A percentile compares a stretch with the other conserved stretches of the same genome.
Conservation (phyloP, 75 land plant genomes). For the Gnetum montanum region DNA sequence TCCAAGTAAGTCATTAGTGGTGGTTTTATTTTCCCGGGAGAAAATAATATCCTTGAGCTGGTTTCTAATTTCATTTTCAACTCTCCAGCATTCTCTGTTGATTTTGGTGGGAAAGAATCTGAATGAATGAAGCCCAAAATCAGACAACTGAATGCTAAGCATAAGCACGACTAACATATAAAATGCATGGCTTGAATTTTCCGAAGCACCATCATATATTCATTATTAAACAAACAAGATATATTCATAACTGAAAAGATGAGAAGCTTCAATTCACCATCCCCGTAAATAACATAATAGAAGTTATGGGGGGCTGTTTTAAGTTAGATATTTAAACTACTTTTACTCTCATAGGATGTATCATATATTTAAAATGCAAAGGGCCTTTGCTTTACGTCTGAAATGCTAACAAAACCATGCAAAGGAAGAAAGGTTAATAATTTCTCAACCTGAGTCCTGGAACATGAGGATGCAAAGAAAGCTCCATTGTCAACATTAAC, state of each 20-base stretch:
- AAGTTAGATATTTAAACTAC: neutral
- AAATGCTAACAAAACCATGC: neutral
- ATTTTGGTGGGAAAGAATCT: conserved; percentile 61
- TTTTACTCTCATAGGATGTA: neutral
- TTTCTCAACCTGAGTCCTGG: conserved; percentile 45
- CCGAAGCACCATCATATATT: conserved; percentile 41
- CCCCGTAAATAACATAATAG: neutral
- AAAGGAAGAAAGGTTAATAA: no score
- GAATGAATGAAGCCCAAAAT: conserved; percentile 2
- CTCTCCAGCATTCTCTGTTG: conserved; percentile 37
- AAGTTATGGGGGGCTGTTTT: neutral
- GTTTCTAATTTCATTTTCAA: conserved; percentile 41
- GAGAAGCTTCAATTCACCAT: neutral
- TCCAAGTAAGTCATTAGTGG: neutral
- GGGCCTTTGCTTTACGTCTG: neutral
- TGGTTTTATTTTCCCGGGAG: conserved; percentile 10
- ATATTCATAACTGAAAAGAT: neutral
- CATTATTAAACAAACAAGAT: conserved; percentile 44
- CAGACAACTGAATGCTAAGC: neutral
- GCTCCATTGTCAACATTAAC: conserved; percentile 5
- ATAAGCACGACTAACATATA: neutral
- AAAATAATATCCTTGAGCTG: conserved; percentile 13
- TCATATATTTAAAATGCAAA: neutral
- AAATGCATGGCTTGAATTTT: neutral
- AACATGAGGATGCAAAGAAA: conserved; percentile 7